phyloP scores from a whole-genome alignment of 331 rosid genomes.

The Rhamnella rubrinervis region DNA sequence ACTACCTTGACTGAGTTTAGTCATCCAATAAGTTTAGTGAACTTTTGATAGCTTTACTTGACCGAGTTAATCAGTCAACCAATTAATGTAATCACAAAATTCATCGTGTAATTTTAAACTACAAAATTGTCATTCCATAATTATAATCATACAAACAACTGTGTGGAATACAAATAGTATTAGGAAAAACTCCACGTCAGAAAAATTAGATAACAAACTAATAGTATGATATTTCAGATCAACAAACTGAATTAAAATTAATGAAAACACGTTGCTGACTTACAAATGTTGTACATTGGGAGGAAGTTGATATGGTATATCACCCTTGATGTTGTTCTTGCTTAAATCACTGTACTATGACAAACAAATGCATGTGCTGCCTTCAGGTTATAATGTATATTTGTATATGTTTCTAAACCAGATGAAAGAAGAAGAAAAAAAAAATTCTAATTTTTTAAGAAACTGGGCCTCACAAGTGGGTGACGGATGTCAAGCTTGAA shows the following conservation, averaged over 20 bases:
- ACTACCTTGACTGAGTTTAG: no score
- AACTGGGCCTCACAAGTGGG: constrained; percentile 66
- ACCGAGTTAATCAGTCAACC: no score
- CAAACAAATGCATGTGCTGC: constrained; percentile 39
- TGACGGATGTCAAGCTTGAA: constrained; percentile 65
- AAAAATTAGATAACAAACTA: no score
- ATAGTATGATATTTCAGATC: no score
- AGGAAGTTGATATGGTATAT: constrained; percentile 88
- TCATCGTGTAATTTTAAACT: no score
- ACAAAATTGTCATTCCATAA: no score
- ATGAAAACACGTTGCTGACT: constrained; percentile 25
- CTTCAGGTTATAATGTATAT: constrained; percentile 29
- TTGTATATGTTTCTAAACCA: background rate
- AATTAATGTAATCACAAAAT: background rate
- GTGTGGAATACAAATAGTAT: no score
- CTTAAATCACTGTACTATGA: constrained; percentile 92
- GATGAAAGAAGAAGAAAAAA: background rate
- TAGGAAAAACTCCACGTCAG: no score
- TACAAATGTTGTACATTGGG: constrained; percentile 69
- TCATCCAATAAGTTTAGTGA: no score
- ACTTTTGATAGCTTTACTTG: no score
- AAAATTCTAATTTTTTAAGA: constrained; percentile 4
- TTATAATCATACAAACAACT: no score
- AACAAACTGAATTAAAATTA: no score
- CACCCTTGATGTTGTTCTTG: constrained; percentile 71